phyloP scores from a whole-genome alignment of 2,329 filamentous ascomycete genomes.

The Aspergillus clavatus region DNA sequence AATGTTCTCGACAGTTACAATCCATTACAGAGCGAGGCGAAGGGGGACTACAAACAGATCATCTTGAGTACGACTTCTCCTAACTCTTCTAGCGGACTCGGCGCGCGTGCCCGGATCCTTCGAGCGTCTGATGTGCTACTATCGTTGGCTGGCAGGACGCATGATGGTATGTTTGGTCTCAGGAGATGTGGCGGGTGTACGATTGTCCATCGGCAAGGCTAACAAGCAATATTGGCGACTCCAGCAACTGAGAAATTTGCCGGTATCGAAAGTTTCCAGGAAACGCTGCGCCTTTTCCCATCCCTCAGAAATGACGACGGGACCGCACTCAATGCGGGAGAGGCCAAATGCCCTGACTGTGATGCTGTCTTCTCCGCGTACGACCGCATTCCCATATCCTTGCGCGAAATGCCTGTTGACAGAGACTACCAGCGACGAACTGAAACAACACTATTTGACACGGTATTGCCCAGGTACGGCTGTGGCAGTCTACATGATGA shows the following conservation, averaged over 20 bases:
- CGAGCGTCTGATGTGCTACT: slow-evolving; percentile 21
- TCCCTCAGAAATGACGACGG: slow-evolving; percentile 24
- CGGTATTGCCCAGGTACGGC: slow-evolving; percentile 26
- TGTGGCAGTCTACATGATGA: slow-evolving; percentile 29
- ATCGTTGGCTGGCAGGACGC: slow-evolving; percentile 17
- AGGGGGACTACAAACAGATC: slow-evolving; percentile 17
- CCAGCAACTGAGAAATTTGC: slow-evolving; percentile 12
- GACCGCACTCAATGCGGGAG: slow-evolving; percentile 14
- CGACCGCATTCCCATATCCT: neutral
- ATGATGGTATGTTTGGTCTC: slow-evolving; percentile 13
- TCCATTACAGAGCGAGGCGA: slow-evolving; percentile 8
- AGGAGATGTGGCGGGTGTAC: slow-evolving; percentile 6
- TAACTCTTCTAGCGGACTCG: slow-evolving; percentile 9
- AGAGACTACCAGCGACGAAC: slow-evolving; percentile 16
- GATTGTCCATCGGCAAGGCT: neutral
- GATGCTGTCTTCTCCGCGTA: slow-evolving; percentile 28
- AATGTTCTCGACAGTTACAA: slow-evolving; percentile 5
- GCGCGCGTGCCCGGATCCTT: slow-evolving; percentile 16
- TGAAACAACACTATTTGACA: slow-evolving; percentile 26
- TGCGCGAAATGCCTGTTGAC: slow-evolving; percentile 2
- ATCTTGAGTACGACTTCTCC: slow-evolving; percentile 10
- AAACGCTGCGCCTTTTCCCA: slow-evolving; percentile 25
- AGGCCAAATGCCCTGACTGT: slow-evolving; percentile 25
- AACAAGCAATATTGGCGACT: slow-evolving; percentile 2
- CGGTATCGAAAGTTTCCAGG: slow-evolving; percentile 22